Evolutionary conservation across 2,329 filamentous ascomycete species (phyloP).

Genomic region (Ophiostoma piceae): DNA sequence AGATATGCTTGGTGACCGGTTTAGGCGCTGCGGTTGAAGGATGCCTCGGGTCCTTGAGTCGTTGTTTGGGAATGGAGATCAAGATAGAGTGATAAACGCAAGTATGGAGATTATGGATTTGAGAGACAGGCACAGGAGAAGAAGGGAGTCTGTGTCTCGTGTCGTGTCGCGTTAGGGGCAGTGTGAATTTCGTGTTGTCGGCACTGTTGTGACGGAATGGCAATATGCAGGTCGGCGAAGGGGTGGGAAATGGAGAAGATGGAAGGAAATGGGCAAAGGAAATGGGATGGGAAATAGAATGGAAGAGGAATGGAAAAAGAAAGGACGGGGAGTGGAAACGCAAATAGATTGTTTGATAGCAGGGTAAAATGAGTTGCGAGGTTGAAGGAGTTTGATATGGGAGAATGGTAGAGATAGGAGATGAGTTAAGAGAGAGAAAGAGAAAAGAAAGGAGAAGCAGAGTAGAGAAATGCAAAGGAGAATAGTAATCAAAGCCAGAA

Average conservation of each 20-base stretch:
- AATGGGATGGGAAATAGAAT: constrained; percentile 12
- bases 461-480: background rate
- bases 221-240: constrained; percentile 6
- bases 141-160: constrained; percentile 15
- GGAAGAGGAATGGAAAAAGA: constrained; percentile 3
- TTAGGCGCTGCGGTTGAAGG: background rate
- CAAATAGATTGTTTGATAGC: background rate
- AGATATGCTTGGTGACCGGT: background rate
- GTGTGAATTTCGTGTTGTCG: constrained; percentile 17
- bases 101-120: background rate
- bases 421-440: background rate
- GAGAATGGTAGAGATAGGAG: background rate
- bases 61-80: background rate
- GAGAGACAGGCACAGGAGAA: background rate
- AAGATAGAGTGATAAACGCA: background rate
- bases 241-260: background rate
- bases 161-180: constrained; percentile 20
- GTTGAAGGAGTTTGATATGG: background rate
- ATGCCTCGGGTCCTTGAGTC: background rate
- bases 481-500: background rate
- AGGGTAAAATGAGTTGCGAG: background rate
- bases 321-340: background rate
- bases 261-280: background rate
- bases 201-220: constrained; percentile 16
- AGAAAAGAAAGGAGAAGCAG: background rate